Evolutionary conservation across 129 eudicot genomes (phyloP).

Genomic region (Arctium minus): DNA sequence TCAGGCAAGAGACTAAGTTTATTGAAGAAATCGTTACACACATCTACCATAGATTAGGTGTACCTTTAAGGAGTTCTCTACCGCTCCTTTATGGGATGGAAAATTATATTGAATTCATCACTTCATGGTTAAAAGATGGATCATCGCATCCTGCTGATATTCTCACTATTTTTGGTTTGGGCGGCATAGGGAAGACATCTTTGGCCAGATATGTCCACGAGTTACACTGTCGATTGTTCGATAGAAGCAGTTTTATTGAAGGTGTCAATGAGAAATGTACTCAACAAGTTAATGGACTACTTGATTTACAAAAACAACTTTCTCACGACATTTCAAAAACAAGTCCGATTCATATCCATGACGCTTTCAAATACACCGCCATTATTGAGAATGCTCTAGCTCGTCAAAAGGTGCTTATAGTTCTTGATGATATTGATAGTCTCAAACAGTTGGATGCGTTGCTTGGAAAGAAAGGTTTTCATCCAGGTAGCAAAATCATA

Average conservation of each 20-base stretch:
- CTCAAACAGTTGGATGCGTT: constrained; percentile 12
- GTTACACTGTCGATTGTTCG: background rate
- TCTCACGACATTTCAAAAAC: background rate
- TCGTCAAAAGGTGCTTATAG: background rate
- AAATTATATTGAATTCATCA: no score
- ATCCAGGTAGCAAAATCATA: constrained; percentile 37
- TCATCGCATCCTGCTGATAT: background rate
- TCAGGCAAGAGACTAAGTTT: background rate
- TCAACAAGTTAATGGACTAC: background rate
- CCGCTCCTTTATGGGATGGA: background rate
- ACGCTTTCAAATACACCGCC: background rate
- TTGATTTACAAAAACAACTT: background rate
- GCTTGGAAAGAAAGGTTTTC: constrained; percentile 15
- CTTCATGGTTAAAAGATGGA: background rate
- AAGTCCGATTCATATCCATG: background rate
- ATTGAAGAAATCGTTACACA: background rate
- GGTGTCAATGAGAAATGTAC: background rate
- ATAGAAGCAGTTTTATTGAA: background rate
- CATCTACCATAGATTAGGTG: background rate
- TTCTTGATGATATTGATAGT: constrained; percentile 31
- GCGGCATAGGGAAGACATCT: background rate
- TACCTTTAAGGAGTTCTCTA: background rate
- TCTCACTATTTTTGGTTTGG: background rate
- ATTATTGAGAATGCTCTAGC: constrained; percentile 2
- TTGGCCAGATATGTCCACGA: background rate